Conservation (phyloP, 176 grass and related monocot species). For the Ensete ventricosum region DNA sequence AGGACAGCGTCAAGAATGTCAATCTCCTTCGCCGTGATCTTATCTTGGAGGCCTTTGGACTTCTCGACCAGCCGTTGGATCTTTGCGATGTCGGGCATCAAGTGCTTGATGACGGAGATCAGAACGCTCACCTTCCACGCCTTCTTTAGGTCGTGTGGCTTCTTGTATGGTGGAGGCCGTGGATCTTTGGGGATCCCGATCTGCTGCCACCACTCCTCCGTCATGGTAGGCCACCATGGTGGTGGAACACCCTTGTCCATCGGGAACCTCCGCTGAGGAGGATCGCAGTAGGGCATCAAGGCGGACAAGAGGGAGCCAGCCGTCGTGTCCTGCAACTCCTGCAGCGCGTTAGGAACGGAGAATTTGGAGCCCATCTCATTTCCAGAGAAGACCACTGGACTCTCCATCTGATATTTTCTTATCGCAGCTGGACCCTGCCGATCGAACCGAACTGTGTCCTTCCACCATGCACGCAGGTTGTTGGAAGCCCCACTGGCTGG, state of each 20-base stretch:
- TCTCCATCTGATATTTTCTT: background rate
- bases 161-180: background rate
- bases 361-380: background rate
- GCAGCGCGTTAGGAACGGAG: background rate
- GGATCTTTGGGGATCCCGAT: background rate
- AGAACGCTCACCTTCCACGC: background rate
- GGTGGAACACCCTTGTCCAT: background rate
- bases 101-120: background rate
- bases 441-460: background rate
- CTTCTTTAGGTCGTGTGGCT: background rate
- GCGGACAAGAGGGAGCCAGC: background rate
- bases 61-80: conserved; percentile 1
- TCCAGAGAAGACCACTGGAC: background rate
- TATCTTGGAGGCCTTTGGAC: conserved; percentile 2
- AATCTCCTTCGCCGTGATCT: conserved; percentile 1
- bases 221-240: background rate
- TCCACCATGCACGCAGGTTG: background rate
- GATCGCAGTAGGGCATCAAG: background rate
- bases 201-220: background rate
- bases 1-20: background rate
- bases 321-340: background rate
- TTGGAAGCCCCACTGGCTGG: background rate
- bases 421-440: background rate
- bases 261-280: background rate
- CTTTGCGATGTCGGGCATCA: background rate